Conservation (phyloP, 441 rosid species). For the Biscutella laevigata region DNA sequence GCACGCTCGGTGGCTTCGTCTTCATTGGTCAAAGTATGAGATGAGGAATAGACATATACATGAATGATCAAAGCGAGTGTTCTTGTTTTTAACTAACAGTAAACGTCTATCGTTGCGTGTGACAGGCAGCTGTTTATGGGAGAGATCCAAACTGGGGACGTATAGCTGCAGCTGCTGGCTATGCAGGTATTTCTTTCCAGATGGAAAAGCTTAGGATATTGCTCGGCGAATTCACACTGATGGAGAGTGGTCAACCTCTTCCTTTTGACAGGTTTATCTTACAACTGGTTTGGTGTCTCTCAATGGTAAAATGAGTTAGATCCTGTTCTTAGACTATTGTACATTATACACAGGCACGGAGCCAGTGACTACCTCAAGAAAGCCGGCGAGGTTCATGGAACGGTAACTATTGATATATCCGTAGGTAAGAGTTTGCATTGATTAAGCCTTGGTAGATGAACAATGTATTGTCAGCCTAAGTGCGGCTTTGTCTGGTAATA, state of each 20-base stretch:
- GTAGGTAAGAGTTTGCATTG: slow-evolving; percentile 44
- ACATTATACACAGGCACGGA: slow-evolving; percentile 37
- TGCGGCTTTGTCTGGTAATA: slow-evolving; percentile 5
- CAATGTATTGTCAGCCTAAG: background rate
- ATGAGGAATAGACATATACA: background rate
- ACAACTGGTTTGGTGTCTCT: background rate
- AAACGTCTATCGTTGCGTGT: slow-evolving; percentile 14
- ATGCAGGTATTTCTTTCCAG: slow-evolving; percentile 62
- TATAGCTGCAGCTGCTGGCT: slow-evolving; percentile 92
- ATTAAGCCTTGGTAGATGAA: background rate
- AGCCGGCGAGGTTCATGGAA: slow-evolving; percentile 77
- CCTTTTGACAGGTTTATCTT: slow-evolving; percentile 61
- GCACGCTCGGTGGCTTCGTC: slow-evolving; percentile 93
- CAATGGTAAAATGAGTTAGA: background rate
- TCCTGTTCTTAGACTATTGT: slow-evolving; percentile 5
- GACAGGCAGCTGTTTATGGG: slow-evolving; percentile 84
- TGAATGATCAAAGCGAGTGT: slow-evolving; percentile 2
- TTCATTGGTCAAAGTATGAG: slow-evolving; percentile 78
- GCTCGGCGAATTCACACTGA: slow-evolving; percentile 78
- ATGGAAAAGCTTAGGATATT: slow-evolving; percentile 50
- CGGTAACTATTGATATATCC: slow-evolving; percentile 48
- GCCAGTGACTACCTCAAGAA: slow-evolving; percentile 66
- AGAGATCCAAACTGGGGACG: slow-evolving; percentile 99
- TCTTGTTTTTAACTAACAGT: slow-evolving; percentile 4
- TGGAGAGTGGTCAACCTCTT: slow-evolving; percentile 90